Base-by-base conservation (phyloP, 2,329 filamentous ascomycete genomes). In the Shiraia bambusicola region DNA sequence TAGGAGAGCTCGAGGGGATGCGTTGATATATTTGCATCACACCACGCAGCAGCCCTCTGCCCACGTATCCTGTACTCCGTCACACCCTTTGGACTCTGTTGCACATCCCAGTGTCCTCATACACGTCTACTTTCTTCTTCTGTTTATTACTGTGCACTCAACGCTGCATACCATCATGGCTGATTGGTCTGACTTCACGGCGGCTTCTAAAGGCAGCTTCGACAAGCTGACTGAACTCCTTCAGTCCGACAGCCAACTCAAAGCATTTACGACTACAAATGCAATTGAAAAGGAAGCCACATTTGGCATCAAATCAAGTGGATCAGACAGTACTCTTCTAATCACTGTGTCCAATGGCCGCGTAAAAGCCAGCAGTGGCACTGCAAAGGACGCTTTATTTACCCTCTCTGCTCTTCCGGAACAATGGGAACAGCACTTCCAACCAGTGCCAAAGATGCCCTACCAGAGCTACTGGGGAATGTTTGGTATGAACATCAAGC, bases 401-500 rank as follows among this genome's bases (percentile, higher is more conserved):
- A 64, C 59, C 0, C 63, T 75, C 3, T 66, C 63, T 14, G 72
- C 72, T 9, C 56, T 70, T 2, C 69, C 72, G 3, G 69, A 74
- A 45, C 71, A 75, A 58, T 75, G 72, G 72, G 65, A 72, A 49
- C 61, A 72, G 33, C 72, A 72, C 55, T 73, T 74, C 61, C 66
- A 73, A 42, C 59, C 65, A 25, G 67, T 71, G 1, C 72, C 71
- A 4, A 66, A 63, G 1, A 65, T 65, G 52, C 71, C 72, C 11
- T 73, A 74, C 43, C 71, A 74, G 42, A 71, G 68, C 41, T 74
- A 72, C 49, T 74, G 71, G 71, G 69, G 69, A 54, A 67, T 66
- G 67, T 69, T 71, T 36, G 70, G 70, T 16, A 73, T 76, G 75
- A 76, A 73, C 47, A 70, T 72, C 56, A 74, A 75, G 43, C 74